Evolutionary conservation across 2,329 filamentous ascomycete species (phyloP).

Genomic region (Aspergillus novoparasiticus): DNA sequence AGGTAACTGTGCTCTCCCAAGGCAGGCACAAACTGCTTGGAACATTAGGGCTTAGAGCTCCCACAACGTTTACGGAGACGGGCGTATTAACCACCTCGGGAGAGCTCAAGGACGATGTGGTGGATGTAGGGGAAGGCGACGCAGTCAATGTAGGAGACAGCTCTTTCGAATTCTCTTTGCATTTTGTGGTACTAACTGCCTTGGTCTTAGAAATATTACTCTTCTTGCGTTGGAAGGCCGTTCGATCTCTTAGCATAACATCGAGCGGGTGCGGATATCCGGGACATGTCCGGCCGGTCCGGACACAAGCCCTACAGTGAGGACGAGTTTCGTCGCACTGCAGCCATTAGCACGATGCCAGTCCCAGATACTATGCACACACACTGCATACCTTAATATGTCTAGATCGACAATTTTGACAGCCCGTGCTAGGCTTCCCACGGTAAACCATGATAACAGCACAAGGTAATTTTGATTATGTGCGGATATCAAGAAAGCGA

Average conservation of each 20-base stretch:
- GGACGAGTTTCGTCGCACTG: slow-evolving; percentile 36
- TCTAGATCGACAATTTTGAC: slow-evolving; percentile 31
- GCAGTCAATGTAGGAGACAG: not conserved
- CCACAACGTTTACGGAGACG: not conserved
- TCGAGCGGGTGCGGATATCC: slow-evolving; percentile 34
- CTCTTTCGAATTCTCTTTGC: not conserved
- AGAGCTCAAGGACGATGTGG: not conserved
- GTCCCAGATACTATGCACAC: not conserved
- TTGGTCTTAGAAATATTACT: slow-evolving; percentile 1
- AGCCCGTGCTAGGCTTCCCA: slow-evolving; percentile 31
- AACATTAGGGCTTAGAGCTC: not conserved
- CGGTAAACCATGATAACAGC: slow-evolving; percentile 27
- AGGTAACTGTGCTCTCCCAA: slow-evolving; percentile 29
- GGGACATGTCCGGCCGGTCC: slow-evolving; percentile 30
- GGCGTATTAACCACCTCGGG: not conserved
- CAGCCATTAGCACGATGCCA: slow-evolving; percentile 2
- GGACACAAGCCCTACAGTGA: slow-evolving; percentile 30
- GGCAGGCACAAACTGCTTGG: slow-evolving; percentile 23
- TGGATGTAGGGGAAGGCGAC: not conserved
- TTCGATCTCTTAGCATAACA: slow-evolving; percentile 29
- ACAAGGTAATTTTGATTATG: not conserved
- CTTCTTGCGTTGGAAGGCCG: slow-evolving; percentile 22
- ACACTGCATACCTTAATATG: slow-evolving; percentile 30
- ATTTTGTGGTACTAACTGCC: not conserved
- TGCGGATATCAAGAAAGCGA: not conserved